These are phyloP conservation scores for Cystobasidium slooffiae DNA, from an alignment of 1,284 basidiomycete genomes.

Conservation along the genomic window DNA sequence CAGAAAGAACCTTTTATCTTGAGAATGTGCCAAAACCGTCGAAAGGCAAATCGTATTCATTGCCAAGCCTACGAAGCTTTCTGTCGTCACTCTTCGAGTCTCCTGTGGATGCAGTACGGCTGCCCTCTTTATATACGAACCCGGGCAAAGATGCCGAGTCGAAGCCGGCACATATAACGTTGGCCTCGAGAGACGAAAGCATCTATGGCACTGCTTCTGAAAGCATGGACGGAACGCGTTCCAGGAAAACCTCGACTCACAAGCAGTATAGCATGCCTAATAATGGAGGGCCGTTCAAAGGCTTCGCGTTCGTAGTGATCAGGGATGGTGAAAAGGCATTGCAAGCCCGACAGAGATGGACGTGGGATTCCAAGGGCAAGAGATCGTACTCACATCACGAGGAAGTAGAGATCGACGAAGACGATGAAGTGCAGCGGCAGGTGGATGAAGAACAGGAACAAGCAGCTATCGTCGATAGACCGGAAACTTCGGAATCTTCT, in stretches of 20 bases:
- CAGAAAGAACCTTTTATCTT: conserved; percentile 34
- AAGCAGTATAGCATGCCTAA: conserved; percentile 43
- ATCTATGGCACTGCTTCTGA: too few relatives aligned
- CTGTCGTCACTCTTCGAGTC: conserved; percentile 27
- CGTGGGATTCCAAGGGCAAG: conserved; percentile 38
- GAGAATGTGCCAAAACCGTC: conserved; percentile 40
- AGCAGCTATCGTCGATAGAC: too few relatives aligned
- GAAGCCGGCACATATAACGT: background rate
- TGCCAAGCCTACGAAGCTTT: background rate
- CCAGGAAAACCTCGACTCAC: background rate
- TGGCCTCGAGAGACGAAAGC: too few relatives aligned
- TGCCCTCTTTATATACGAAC: conserved; percentile 28
- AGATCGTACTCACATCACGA: background rate
- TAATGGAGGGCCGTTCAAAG: conserved; percentile 52
- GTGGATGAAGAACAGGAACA: too few relatives aligned
- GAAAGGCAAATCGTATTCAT: background rate
- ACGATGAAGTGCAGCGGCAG: background rate
- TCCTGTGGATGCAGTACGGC: conserved; percentile 17
- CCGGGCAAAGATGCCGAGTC: background rate
- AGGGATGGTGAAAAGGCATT: conserved; percentile 37
- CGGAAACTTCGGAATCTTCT: too few relatives aligned
- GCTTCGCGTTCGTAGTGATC: conserved; percentile 49
- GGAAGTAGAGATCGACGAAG: background rate
- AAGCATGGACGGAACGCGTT: background rate
- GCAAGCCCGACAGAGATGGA: conserved; percentile 38